Evolutionary conservation across 2,329 filamentous ascomycete species (phyloP).

Genomic region (Ophiostoma fasciatum): DNA sequence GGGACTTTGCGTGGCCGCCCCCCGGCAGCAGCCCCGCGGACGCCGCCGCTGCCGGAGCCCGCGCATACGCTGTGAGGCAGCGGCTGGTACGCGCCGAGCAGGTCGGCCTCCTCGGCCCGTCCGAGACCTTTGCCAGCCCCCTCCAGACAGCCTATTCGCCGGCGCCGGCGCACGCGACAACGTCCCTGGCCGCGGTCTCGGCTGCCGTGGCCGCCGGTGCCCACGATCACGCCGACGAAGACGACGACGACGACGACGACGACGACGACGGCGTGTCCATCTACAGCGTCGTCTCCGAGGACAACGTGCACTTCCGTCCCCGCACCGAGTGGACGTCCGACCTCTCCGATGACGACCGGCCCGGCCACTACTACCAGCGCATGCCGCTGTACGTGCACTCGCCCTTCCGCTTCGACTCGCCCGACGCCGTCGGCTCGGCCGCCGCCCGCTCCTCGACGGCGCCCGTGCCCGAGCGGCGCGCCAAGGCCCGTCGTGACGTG

Average conservation of each 20-base stretch:
- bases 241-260: conserved; percentile 16
- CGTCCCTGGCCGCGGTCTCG: conserved; percentile 4
- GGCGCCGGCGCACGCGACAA: neutral
- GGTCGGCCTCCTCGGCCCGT: conserved; percentile 4
- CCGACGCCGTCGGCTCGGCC: conserved; percentile 29
- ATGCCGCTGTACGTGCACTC: conserved; percentile 18
- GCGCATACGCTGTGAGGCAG: neutral
- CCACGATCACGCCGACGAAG: neutral
- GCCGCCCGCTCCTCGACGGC: conserved; percentile 26
- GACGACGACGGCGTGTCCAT: conserved; percentile 30
- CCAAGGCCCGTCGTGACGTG: conserved; percentile 39
- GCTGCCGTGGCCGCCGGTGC: neutral
- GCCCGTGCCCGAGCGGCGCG: conserved; percentile 39
- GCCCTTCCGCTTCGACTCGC: conserved; percentile 36
- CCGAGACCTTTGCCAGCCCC: conserved; percentile 6
- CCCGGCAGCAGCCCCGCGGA: neutral
- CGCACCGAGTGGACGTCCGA: conserved; percentile 44
- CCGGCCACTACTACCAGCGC: conserved; percentile 12
- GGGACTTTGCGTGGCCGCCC: conserved; percentile 43
- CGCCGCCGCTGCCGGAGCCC: neutral
- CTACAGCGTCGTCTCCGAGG: conserved; percentile 44
- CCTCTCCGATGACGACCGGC: conserved; percentile 33
- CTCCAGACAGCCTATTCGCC: neutral
- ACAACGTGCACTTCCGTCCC: conserved; percentile 32
- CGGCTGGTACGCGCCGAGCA: conserved; percentile 3